Evolutionary conservation across 2,329 filamentous ascomycete genomes (phyloP), one percentile per base, ranked within the genome.

Genomic region (Neoscytalidium dimidiatum): DNA sequence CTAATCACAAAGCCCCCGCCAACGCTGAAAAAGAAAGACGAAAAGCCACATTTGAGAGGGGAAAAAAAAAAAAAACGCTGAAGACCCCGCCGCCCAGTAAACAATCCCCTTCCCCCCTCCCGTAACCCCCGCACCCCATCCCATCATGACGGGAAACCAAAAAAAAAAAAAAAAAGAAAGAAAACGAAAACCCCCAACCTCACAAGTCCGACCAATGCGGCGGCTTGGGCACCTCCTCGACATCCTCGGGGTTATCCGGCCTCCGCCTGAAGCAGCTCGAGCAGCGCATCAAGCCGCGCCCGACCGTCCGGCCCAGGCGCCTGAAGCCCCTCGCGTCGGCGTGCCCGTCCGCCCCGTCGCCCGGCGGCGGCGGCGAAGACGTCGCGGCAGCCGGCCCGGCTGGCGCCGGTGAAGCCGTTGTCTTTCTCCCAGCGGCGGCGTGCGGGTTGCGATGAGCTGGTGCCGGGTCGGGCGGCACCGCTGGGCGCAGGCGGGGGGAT

Each of bases 211-310:
- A 76, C 11, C 74, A 73, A 19, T 66, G 69, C 41, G 71, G 68
- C 2, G 74, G 74, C 43, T 66, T 68, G 43, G 75, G 48, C 66
- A 70, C 75, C 29, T 69, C 69, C 56, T 74, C 74, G 1, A 74
- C 67, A 23, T 69, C 66, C 56, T 75, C 70, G 14, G 35, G 35
- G 13, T 28, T 19, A 4, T 41, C 33, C 23, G 53, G 38, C 53
- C 23, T 28, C 35, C 8, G n/a, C 26, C 29, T 44, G 9, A 58
- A 58, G 26, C 38, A 58, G 21, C 35, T 21, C 4, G 53, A 58
- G 9, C 53, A 58, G 3, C 26, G 53, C 53, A 21, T 19, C 35
- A 58, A 14, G 8, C 35, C 35, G 21, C 23, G 43, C 13, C 53
- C 53, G 8, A 58, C 26, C 5, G 53, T 29, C 23, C 23, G 14